A percentile compares a stretch with the other conserved stretches of the same genome.
Conservation (phyloP, 257 asterid species). For the Paraleonurus japonicus region DNA sequence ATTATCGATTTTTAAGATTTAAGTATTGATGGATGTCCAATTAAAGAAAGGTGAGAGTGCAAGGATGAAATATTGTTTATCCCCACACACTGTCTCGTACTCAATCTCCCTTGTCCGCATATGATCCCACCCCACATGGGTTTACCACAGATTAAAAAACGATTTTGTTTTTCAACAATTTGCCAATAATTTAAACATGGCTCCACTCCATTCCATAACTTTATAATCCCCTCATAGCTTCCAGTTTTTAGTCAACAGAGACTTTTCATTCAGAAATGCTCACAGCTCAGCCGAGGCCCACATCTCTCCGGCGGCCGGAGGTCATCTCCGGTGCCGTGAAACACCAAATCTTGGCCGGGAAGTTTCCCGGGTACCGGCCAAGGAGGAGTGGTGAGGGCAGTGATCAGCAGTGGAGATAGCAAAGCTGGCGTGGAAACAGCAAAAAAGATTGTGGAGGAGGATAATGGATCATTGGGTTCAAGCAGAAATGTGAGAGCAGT, state of each 20-base stretch:
- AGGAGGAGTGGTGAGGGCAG: conserved; percentile 43
- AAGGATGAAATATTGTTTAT: too few species aligned
- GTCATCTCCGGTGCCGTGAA: conserved; percentile 30
- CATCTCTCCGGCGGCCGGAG: conserved; percentile 45
- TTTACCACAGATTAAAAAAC: not conserved
- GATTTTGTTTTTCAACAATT: not conserved
- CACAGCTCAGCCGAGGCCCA: conserved; percentile 56
- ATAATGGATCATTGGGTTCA: conserved; percentile 27
- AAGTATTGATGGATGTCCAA: too few species aligned
- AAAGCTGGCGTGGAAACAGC: conserved; percentile 47
- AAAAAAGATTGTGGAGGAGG: conserved; percentile 41
- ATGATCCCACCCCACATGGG: not conserved
- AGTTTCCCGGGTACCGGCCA: conserved; percentile 27
- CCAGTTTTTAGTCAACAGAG: not conserved
- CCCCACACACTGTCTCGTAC: not conserved
- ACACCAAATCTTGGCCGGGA: conserved; percentile 19
- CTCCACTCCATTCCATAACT: not conserved
- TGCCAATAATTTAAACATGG: conserved; percentile 14
- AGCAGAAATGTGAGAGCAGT: conserved; percentile 70
- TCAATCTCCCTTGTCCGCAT: not conserved
- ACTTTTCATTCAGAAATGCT: conserved; percentile 35
- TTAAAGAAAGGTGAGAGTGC: too few species aligned
- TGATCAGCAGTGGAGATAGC: conserved; percentile 74
- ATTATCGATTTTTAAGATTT: too few species aligned
- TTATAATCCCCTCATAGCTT: conserved; percentile 2